These are phyloP conservation scores for Asclepias syriaca DNA, from an alignment of 257 asterid species.

Conservation along the genomic window DNA sequence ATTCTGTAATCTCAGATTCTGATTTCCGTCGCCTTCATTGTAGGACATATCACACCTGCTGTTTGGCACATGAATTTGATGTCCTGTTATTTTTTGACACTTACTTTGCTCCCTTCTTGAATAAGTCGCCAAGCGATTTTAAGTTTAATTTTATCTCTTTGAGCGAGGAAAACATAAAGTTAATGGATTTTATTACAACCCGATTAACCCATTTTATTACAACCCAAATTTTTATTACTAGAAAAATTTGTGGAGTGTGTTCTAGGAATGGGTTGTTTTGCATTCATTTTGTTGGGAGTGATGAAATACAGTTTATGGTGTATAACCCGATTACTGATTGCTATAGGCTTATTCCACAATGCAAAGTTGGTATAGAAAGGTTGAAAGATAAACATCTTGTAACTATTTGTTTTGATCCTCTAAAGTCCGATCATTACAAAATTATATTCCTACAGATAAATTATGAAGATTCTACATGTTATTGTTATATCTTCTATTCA, in stretches of 20 bases:
- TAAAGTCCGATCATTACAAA: constrained; percentile 13
- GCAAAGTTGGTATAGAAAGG: neutral
- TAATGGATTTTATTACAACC: neutral
- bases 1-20: neutral
- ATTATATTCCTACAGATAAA: constrained; percentile 4
- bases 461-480: neutral
- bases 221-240: neutral
- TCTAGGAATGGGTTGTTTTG: constrained; percentile 20
- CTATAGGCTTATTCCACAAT: constrained; percentile 7
- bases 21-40: constrained; percentile 14
- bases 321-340: constrained; percentile 19
- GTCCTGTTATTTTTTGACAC: neutral
- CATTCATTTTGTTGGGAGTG: neutral
- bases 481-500: constrained; percentile 10
- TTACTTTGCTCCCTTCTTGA: too few relatives aligned
- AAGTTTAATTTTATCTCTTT: neutral
- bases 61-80: neutral
- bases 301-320: constrained; percentile 1
- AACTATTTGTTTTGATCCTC: constrained; percentile 18
- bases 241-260: neutral
- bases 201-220: neutral
- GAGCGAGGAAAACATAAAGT: neutral
- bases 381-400: too few relatives aligned
- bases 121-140: too few relatives aligned
- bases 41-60: neutral